Percentiles rank a stretch among this genome's conserved stretches.
Evolutionary conservation across 208 protist species (phyloP).

Genomic region (Leishmania mexicana): DNA sequence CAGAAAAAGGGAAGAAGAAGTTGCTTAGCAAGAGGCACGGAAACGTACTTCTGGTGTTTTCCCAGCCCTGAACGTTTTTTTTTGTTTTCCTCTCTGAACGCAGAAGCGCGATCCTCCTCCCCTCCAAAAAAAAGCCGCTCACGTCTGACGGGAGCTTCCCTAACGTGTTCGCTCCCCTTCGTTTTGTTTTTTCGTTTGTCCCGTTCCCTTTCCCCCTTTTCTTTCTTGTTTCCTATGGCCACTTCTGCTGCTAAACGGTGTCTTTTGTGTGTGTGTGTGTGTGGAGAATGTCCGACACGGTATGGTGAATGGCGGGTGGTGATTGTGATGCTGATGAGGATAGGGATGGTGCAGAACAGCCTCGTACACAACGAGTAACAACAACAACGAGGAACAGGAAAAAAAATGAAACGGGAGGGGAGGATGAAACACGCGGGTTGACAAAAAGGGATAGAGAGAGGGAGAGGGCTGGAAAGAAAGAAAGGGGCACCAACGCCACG

Average conservation of each 20-base stretch:
- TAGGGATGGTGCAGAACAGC: neutral
- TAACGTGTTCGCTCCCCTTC: neutral
- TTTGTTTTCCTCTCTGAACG: neutral
- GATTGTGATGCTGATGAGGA: neutral
- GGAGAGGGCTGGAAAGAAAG: too few relatives aligned
- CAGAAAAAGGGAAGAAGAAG: neutral
- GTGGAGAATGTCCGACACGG: neutral
- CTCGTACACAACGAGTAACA: neutral
- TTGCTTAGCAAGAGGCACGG: neutral
- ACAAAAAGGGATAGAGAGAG: neutral
- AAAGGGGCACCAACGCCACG: neutral
- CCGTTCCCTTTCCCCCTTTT: neutral
- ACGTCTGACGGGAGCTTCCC: neutral
- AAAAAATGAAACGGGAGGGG: neutral
- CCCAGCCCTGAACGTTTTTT: neutral
- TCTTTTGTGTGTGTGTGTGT: neutral
- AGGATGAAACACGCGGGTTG: neutral
- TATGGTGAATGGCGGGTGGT: neutral
- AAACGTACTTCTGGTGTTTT: neutral
- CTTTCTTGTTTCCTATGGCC: neutral
- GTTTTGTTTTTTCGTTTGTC: conserved; percentile 6
- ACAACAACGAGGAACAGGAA: neutral
- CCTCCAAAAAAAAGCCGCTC: neutral
- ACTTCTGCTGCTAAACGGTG: neutral
- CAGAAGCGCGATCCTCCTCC: neutral